Evolutionary conservation across 768 basidiomycete species (phyloP).

Genomic region (Boletus vermiculosoides): DNA sequence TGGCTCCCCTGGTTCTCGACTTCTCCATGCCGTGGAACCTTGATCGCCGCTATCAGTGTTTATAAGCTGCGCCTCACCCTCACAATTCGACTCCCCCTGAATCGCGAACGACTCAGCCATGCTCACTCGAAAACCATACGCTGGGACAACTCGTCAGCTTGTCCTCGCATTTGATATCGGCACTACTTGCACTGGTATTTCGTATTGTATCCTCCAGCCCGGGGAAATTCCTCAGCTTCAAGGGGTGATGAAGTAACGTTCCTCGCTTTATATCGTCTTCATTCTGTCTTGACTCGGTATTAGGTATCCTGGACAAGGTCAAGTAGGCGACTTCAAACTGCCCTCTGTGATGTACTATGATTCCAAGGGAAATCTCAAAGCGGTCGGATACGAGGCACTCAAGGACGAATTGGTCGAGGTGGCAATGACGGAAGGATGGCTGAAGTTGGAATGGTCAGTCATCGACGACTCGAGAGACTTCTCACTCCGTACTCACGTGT

Average conservation of each 20-base stretch:
- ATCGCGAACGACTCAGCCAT: constrained; percentile 10
- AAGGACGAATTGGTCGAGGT: constrained; percentile 34
- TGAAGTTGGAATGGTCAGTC: constrained; percentile 43
- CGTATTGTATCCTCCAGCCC: constrained; percentile 40
- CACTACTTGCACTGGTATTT: constrained; percentile 38
- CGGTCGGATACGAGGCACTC: constrained; percentile 43
- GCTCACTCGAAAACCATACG: constrained; percentile 33
- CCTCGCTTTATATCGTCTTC: too few species aligned
- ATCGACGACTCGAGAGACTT: neutral
- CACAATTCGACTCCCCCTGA: neutral
- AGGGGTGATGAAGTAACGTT: constrained; percentile 17
- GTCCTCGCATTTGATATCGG: constrained; percentile 40
- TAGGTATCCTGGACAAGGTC: constrained; percentile 40
- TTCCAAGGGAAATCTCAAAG: constrained; percentile 33
- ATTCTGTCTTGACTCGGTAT: neutral
- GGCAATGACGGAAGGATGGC: constrained; percentile 41
- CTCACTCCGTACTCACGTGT: neutral
- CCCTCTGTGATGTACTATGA: constrained; percentile 49
- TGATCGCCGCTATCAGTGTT: neutral
- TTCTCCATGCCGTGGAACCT: neutral
- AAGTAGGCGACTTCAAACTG: constrained; percentile 42
- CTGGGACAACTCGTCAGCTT: constrained; percentile 32
- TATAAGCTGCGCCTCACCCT: constrained; percentile 5
- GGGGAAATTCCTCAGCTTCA: constrained; percentile 25
- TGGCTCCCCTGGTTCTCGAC: constrained; percentile 1